A percentile compares a stretch with the other conserved stretches of the same genome.
Conservation (phyloP, 1,284 basidiomycete genomes). For the Heterobasidion annosum region DNA sequence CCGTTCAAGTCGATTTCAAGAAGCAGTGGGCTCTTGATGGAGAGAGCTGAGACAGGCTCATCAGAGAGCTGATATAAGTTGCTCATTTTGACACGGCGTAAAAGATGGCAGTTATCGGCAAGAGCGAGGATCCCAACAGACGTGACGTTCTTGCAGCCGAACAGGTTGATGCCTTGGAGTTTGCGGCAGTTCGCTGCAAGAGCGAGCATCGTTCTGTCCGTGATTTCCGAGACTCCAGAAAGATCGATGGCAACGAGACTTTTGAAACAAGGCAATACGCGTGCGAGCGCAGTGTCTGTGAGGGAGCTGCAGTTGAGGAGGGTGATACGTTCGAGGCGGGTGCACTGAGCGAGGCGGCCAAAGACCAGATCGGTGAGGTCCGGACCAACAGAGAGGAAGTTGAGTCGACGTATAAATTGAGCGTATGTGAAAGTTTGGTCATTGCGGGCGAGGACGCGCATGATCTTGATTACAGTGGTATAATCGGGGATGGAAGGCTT, state of each 20-base stretch:
- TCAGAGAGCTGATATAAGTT: constrained; percentile 76
- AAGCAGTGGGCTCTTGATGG: constrained; percentile 78
- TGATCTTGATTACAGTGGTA: constrained; percentile 71
- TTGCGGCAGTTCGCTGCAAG: constrained; percentile 67
- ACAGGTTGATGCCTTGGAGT: constrained; percentile 90
- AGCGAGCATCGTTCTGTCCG: constrained; percentile 63
- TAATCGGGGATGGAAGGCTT: constrained; percentile 74
- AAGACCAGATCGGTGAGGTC: constrained; percentile 79
- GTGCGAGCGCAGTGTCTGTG: constrained; percentile 57
- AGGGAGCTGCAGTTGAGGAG: constrained; percentile 78
- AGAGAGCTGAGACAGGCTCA: constrained; percentile 69
- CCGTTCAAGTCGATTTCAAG: constrained; percentile 92
- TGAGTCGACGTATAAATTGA: constrained; percentile 84
- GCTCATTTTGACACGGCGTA: constrained; percentile 86
- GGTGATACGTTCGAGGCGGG: constrained; percentile 85
- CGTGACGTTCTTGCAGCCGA: constrained; percentile 77
- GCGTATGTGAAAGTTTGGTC: constrained; percentile 84
- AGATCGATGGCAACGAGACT: constrained; percentile 88
- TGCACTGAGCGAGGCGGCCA: constrained; percentile 66
- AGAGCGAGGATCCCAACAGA: constrained; percentile 74
- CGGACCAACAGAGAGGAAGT: constrained; percentile 70
- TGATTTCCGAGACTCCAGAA: constrained; percentile 62
- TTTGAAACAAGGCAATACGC: constrained; percentile 63
- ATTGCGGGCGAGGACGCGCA: constrained; percentile 49
- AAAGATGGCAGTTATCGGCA: constrained; percentile 64